A percentile compares a stretch with the other conserved stretches of the same genome.
These are phyloP conservation scores for Boletus coccyginus DNA, from an alignment of 768 basidiomycete species.

Conservation along the genomic window DNA sequence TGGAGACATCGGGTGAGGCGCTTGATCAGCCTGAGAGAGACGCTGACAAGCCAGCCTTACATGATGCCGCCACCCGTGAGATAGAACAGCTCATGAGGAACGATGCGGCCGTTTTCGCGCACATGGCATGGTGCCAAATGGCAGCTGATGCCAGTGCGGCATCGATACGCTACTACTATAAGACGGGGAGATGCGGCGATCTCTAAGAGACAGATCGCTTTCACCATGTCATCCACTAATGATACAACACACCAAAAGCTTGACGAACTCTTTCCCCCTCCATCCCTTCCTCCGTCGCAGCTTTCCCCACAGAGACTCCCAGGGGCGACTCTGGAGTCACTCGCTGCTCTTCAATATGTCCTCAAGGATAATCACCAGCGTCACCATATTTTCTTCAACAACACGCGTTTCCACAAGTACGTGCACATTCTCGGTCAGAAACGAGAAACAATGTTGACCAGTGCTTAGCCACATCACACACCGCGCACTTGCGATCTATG, in stretches of 20 bases:
- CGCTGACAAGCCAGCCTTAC: too few species aligned
- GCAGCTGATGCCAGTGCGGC: too few species aligned
- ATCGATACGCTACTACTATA: background rate
- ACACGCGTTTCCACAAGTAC: conserved; percentile 52
- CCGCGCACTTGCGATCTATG: conserved; percentile 30
- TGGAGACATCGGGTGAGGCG: too few species aligned
- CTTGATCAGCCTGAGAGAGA: too few species aligned
- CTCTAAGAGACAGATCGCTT: background rate
- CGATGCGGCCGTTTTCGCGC: too few species aligned
- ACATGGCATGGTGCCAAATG: too few species aligned
- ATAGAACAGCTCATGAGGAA: too few species aligned
- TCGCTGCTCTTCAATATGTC: conserved; percentile 26
- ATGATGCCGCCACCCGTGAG: too few species aligned
- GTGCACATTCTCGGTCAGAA: conserved; percentile 1
- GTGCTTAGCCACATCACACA: conserved; percentile 28
- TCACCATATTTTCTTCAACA: conserved; percentile 50
- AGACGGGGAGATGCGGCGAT: background rate
- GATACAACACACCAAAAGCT: background rate
- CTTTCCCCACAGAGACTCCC: conserved; percentile 29
- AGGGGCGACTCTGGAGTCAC: conserved; percentile 22
- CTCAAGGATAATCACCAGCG: conserved; percentile 49
- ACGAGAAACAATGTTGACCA: background rate
- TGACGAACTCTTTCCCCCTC: conserved; percentile 25
- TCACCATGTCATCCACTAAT: conserved; percentile 14
- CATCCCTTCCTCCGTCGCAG: conserved; percentile 25